Evolutionary conservation across 179 eudicot species (phyloP), one percentile per base, ranked within the genome.

Genomic region (Corrigiola litoralis): DNA sequence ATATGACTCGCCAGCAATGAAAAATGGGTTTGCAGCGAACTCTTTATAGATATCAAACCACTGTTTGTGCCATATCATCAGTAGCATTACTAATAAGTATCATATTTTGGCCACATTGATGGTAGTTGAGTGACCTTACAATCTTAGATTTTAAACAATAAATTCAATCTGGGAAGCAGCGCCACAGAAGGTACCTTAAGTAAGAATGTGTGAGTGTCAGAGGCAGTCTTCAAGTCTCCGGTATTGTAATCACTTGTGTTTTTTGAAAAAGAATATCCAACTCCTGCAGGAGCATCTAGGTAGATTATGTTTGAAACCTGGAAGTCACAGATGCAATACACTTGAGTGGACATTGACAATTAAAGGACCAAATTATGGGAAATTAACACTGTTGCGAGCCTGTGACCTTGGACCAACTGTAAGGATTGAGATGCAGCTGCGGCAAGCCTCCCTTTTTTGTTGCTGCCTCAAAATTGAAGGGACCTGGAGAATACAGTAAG

Each of bases 241-340:
- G 99, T 90, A 2, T 21, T 12, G 44, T 90, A 94, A 57, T 94
- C 95, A 4, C 82, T 75, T 33, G 54, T 28, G 58, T 90, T 77
- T 29, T 54, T 56, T 8, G 99, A 86, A 69, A 74, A 90, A 37
- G 97, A 94, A 40, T 68, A 76, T 64, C 99, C 97, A 58, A 87
- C 95, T 33, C 99, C 99, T 47, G 87, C 66, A 12, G 99, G 99
- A 46, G 99, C 84, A 67, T 94, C 99, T 79, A 94, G 70, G 81
- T 94, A 94, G 70, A 94, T 80, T 32, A 90, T 63, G 67, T 80
- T 90, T 48, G 97, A 90, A 59, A 87, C 95, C 99, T 94, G 84
- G 24, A 71, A 48, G 12, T 11, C 1, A 16, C 49, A 49, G 55
- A 12, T 16, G 12, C 44, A 16, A 28, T 23, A 37, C 45, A 50